Percentiles rank a stretch among this genome's conserved stretches.
Conservation (phyloP, 1,284 basidiomycete genomes). For the Sanghuangporus baumii region DNA sequence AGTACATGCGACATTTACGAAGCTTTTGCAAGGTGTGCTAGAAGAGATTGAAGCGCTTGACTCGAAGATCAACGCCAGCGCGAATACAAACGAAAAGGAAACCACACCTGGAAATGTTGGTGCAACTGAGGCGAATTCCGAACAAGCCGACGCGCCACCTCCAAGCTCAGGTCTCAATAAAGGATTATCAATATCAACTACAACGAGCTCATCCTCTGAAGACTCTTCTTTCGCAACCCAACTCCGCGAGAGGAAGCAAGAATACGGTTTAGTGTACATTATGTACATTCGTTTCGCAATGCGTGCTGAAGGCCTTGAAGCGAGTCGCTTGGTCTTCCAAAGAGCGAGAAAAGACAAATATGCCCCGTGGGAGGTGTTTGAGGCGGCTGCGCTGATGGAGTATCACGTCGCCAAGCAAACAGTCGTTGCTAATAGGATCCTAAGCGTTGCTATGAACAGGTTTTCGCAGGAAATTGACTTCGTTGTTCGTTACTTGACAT, state of each 20-base stretch:
- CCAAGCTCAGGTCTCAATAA: conserved; percentile 2
- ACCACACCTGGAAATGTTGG: conserved; percentile 18
- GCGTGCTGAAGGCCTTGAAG: conserved; percentile 60
- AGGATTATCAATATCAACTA: conserved; percentile 36
- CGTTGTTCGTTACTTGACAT: conserved; percentile 86
- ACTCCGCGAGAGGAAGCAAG: conserved; percentile 55
- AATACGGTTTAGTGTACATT: conserved; percentile 66
- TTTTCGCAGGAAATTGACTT: conserved; percentile 84
- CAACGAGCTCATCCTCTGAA: conserved; percentile 24
- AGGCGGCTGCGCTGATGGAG: conserved; percentile 92
- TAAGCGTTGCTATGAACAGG: conserved; percentile 87
- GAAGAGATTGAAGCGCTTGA: conserved; percentile 71
- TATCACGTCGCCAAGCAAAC: conserved; percentile 91
- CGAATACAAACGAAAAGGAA: conserved; percentile 30
- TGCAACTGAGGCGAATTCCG: conserved; percentile 26
- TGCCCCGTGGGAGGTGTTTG: conserved; percentile 91
- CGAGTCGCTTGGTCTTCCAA: conserved; percentile 72
- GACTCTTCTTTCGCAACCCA: conserved; percentile 47
- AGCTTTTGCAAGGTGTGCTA: conserved; percentile 66
- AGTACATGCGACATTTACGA: conserved; percentile 65
- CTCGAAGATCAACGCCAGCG: conserved; percentile 35
- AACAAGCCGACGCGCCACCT: conserved; percentile 20
- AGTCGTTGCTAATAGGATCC: conserved; percentile 84
- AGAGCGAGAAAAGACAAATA: conserved; percentile 83
- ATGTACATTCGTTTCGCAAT: conserved; percentile 93